phyloP scores from a whole-genome alignment of 495 filamentous ascomycete genomes.

The Zalerion maritima region DNA sequence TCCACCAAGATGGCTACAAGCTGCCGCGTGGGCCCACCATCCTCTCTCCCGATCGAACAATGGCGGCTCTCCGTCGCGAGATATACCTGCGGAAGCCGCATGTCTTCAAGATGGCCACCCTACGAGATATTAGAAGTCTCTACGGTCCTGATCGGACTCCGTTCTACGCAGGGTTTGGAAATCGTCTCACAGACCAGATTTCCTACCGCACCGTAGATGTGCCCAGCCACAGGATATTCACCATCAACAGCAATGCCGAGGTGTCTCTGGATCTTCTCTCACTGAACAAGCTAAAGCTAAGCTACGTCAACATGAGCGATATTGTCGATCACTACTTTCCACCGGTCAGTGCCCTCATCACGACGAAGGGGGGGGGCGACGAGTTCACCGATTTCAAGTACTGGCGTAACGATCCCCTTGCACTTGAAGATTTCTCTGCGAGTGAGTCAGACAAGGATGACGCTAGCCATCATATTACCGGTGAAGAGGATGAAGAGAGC shows the following conservation, averaged over 20 bases:
- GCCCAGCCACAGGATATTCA: constrained; percentile 86
- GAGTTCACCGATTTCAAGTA: constrained; percentile 83
- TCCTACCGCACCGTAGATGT: constrained; percentile 95
- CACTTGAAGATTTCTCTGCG: constrained; percentile 64
- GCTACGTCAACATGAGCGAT: constrained; percentile 92
- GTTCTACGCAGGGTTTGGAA: constrained; percentile 96
- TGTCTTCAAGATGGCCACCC: constrained; percentile 98
- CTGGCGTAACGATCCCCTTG: constrained; percentile 62
- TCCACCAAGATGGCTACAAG: constrained; percentile 73
- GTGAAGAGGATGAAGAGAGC: constrained; percentile 29
- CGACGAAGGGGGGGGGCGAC: constrained; percentile 66
- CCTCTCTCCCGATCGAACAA: constrained; percentile 85
- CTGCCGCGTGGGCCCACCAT: constrained; percentile 87
- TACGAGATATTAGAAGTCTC: constrained; percentile 81
- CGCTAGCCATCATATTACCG: constrained; percentile 28
- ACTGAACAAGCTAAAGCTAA: constrained; percentile 89
- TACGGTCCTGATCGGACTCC: constrained; percentile 68
- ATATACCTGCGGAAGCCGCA: constrained; percentile 94
- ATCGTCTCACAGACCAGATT: constrained; percentile 88
- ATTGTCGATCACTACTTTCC: constrained; percentile 96
- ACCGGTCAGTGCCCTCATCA: constrained; percentile 56
- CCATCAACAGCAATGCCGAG: constrained; percentile 96
- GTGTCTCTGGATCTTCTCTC: constrained; percentile 83
- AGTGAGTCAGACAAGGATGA: constrained; percentile 51
- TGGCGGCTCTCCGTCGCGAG: constrained; percentile 86